Evolutionary conservation across 139 green algal genomes (phyloP), one percentile per base, ranked within the genome.

Genomic region (Microglena sp.): DNA sequence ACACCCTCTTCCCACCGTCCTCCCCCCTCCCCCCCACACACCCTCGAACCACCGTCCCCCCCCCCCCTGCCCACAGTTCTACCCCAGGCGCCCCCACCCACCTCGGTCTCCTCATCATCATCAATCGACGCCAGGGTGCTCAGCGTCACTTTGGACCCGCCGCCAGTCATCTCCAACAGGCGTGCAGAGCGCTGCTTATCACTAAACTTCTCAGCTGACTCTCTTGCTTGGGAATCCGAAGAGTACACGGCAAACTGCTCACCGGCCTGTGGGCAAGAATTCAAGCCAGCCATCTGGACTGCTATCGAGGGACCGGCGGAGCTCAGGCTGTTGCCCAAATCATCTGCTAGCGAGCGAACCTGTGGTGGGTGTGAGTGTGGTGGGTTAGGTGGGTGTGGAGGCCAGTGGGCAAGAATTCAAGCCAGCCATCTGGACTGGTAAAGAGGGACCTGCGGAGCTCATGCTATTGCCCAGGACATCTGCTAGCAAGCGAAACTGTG

Each of bases 211-310:
- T 80, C 71, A 5, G 81, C 83, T 6, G 64, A 61, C 4, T 56
- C n/a, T 3, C 89, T 65, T 32, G 86, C 92, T 30, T 84, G 77
- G 8, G 72, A 31, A 64, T 96, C 84, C 1, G 24, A 81, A 5
- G 68, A 27, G 22, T 64, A 82, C 54, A 92, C 80, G 60, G 80
- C 55, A 67, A 96, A 97, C 74, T 90, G 87, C 60, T 96, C 90
- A n/a, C 92, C 92, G 1, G 92, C 92, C 35, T 53, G 26, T 2
- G 67, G 67, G 21, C 30, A 45, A 8, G 56, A 65, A 68, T 86
- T 86, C 15, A 98, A 82, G 4, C 93, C 93, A 8, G 88, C 64
- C 75, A 98, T 81, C 79, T 95, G 86, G n/a, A 96, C 90, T 5
- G 92, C 87, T 28, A 88, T 86, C 36, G 84, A 94, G 4, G 93